These are phyloP conservation scores for Chlamydomonas schloesseri DNA, from an alignment of 139 green algal genomes.

Conservation along the genomic window DNA sequence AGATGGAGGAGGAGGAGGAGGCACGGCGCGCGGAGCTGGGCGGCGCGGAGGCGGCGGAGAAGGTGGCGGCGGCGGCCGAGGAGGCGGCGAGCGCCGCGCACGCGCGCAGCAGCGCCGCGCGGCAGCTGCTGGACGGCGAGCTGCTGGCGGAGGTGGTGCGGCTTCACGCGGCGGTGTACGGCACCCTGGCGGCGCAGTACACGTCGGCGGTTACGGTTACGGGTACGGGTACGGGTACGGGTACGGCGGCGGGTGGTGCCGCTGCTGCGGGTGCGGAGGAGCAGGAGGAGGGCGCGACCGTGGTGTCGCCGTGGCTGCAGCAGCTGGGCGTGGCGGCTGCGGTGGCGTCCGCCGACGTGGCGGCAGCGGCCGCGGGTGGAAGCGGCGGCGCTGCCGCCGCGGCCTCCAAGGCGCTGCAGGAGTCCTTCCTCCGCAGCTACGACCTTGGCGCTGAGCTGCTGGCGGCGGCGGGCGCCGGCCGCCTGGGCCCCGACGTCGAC, in stretches of 20 bases:
- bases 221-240: background rate
- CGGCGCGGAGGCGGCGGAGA: background rate
- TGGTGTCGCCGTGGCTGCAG: too few relatives aligned
- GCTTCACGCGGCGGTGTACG: slow-evolving; percentile 65
- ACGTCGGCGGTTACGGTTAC: background rate
- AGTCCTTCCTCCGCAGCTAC: slow-evolving; percentile 26
- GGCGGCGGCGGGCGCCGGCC: background rate
- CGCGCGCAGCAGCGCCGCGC: slow-evolving; percentile 57
- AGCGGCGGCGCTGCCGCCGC: background rate
- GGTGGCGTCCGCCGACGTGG: background rate
- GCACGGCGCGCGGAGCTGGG: background rate
- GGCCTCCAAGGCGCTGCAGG: background rate
- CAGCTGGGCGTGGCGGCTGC: background rate
- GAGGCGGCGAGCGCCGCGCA: slow-evolving; percentile 37
- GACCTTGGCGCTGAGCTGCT: slow-evolving; percentile 42
- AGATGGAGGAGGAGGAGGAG: slow-evolving; percentile 18
- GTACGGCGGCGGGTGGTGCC: too few relatives aligned
- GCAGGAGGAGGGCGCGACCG: too few relatives aligned
- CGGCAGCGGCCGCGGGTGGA: background rate
- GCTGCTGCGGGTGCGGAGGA: too few relatives aligned
- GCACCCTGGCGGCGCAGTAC: slow-evolving; percentile 28
- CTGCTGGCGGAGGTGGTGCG: slow-evolving; percentile 74
- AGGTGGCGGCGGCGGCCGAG: background rate
- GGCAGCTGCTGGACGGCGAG: slow-evolving; percentile 74
- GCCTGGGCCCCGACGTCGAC: slow-evolving; percentile 64